phyloP scores from a whole-genome alignment of 495 filamentous ascomycete species.

The Penicillium desertorum region DNA sequence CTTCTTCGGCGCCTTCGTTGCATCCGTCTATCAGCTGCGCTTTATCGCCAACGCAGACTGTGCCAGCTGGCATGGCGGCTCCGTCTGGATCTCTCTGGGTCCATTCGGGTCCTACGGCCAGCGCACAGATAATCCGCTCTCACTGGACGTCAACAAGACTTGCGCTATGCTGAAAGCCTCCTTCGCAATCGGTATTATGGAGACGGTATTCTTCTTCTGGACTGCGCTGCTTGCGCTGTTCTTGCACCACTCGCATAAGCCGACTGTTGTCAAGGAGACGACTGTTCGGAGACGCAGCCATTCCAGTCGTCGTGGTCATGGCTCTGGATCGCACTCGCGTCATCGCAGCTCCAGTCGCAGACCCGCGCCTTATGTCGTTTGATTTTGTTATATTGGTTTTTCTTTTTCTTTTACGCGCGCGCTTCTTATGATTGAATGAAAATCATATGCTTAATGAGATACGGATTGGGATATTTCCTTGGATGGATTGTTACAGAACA shows the following conservation, averaged over 20 bases:
- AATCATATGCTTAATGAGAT: conserved; percentile 11
- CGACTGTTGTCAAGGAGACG: conserved; percentile 45
- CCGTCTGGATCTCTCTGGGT: conserved; percentile 59
- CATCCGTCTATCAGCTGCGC: conserved; percentile 71
- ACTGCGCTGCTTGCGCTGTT: conserved; percentile 62
- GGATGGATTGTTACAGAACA: background rate
- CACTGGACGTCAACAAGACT: conserved; percentile 62
- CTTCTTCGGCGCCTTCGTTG: conserved; percentile 84
- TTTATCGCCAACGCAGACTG: conserved; percentile 68
- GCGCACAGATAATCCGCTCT: conserved; percentile 37
- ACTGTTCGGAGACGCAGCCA: conserved; percentile 46
- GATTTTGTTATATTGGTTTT: conserved; percentile 1
- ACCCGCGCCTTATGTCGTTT: conserved; percentile 42
- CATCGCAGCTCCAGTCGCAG: conserved; percentile 40
- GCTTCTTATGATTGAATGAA: conserved; percentile 9
- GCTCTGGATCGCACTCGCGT: conserved; percentile 26
- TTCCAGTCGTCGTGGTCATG: conserved; percentile 38
- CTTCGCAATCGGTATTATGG: conserved; percentile 88
- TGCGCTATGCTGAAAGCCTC: conserved; percentile 87
- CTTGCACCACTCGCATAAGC: conserved; percentile 45
- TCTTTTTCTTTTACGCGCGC: background rate
- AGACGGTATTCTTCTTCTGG: conserved; percentile 75
- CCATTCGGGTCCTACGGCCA: conserved; percentile 53
- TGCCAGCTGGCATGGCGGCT: conserved; percentile 48
- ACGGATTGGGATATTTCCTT: background rate